phyloP scores from a whole-genome alignment of 768 basidiomycete species.

The Dioszegia crocea region DNA sequence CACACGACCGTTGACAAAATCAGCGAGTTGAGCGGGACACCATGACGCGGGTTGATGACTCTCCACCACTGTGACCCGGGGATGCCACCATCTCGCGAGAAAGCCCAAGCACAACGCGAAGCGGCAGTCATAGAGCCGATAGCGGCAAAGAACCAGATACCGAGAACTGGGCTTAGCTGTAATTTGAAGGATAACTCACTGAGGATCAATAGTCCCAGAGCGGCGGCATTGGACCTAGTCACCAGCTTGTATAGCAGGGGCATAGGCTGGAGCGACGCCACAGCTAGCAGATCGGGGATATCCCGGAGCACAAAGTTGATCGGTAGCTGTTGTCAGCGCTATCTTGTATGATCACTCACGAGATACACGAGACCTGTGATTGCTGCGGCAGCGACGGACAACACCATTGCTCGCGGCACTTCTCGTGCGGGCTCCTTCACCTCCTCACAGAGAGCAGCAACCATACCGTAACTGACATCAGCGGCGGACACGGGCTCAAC shows the following conservation, averaged over 20 bases:
- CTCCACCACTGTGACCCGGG: slow-evolving; percentile 58
- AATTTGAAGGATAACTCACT: slow-evolving; percentile 43
- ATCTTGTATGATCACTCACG: slow-evolving; percentile 13
- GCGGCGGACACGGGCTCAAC: neutral
- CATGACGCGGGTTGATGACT: slow-evolving; percentile 52
- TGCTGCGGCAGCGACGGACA: slow-evolving; percentile 39
- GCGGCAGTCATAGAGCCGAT: slow-evolving; percentile 66
- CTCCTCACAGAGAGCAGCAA: slow-evolving; percentile 67
- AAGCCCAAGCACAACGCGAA: slow-evolving; percentile 68
- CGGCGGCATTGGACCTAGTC: slow-evolving; percentile 62
- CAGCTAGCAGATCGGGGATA: slow-evolving; percentile 57
- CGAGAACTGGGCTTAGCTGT: slow-evolving; percentile 27
- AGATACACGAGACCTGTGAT: slow-evolving; percentile 41
- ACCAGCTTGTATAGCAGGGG: slow-evolving; percentile 62
- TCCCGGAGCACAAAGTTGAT: slow-evolving; percentile 65
- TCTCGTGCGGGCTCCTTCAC: slow-evolving; percentile 59
- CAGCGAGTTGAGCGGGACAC: slow-evolving; percentile 62
- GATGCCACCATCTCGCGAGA: slow-evolving; percentile 65
- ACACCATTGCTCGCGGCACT: slow-evolving; percentile 57
- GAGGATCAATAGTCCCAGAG: slow-evolving; percentile 57
- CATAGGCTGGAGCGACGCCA: slow-evolving; percentile 62
- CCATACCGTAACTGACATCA: slow-evolving; percentile 56
- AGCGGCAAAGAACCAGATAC: slow-evolving; percentile 56
- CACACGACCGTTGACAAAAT: slow-evolving; percentile 61
- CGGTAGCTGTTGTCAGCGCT: slow-evolving; percentile 55